These are phyloP conservation scores for Kregervanrija fluxuum DNA, from an alignment of 805 yeast genomes.

Conservation along the genomic window DNA sequence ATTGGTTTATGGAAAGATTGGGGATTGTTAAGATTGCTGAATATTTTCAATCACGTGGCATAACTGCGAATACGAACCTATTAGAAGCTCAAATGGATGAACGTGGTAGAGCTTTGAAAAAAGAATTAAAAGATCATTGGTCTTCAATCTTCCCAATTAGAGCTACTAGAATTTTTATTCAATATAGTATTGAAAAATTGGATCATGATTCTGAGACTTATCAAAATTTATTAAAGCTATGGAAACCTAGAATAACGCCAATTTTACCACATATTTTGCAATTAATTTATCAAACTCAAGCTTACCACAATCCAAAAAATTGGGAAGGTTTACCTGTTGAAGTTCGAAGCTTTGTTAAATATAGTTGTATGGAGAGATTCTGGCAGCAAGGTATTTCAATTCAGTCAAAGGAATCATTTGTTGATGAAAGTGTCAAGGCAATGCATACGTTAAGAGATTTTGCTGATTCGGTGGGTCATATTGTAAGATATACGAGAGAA, in stretches of 20 bases:
- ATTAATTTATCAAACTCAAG: constrained; percentile 81
- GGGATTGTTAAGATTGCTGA: constrained; percentile 92
- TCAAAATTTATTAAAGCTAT: constrained; percentile 57
- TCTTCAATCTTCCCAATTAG: constrained; percentile 90
- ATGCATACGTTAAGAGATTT: constrained; percentile 91
- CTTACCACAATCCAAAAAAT: constrained; percentile 88
- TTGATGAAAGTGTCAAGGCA: constrained; percentile 90
- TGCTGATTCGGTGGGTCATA: constrained; percentile 97
- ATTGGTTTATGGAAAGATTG: constrained; percentile 97
- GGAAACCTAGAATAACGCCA: constrained; percentile 93
- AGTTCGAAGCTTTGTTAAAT: constrained; percentile 86
- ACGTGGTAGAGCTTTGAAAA: constrained; percentile 68
- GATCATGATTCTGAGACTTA: constrained; percentile 74
- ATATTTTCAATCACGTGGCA: constrained; percentile 77
- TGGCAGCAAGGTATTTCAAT: constrained; percentile 98
- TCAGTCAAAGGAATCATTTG: constrained; percentile 88
- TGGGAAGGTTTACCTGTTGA: constrained; percentile 85
- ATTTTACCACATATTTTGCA: constrained; percentile 87
- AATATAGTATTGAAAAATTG: constrained; percentile 89
- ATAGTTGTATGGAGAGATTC: constrained; percentile 85
- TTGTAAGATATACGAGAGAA: constrained; percentile 90
- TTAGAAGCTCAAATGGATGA: constrained; percentile 84
- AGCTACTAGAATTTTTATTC: constrained; percentile 90
- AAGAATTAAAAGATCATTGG: constrained; percentile 84
- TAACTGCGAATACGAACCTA: constrained; percentile 68